Evolutionary conservation across 371 early-diverging fungal genomes (phyloP), one percentile per base, ranked within the genome.

Genomic region (Circinella minor): DNA sequence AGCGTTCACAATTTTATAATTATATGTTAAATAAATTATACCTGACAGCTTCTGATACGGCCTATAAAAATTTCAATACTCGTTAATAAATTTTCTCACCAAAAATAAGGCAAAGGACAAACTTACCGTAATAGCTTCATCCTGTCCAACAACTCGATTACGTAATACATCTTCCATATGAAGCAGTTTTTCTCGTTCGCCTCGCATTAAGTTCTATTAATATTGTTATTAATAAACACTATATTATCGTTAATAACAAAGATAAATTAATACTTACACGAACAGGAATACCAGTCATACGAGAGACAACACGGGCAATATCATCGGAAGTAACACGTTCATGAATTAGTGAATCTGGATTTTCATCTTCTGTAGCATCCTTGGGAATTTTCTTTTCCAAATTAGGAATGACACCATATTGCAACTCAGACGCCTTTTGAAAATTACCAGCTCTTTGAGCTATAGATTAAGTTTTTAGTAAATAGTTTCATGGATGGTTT

Each of bases 211-310:
- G 66, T 88, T 89, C 82, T 83, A 17, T 51, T 38, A 13, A 34
- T 27, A 68, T 37, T 18, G 36, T 43, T 57, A 18, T 20, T 38
- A 34, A 27, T 27, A 1, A 0, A 27, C 27, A 27, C 0, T 27
- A 27, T 27, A 27, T 27, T 27, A 27, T 27, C 27, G 0, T 27
- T 27, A 27, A 27, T 27, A 27, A 27, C 27, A 27, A n/a, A 55
- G 18, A 4, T 14, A 14, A 55, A 9, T 57, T 18, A 43, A 14
- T 20, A 71, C 76, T 64, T 76, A 83, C 81, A 66, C 88, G 87
- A 3, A 96, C 94, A 14, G 96, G 96, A 65, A 98, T 96, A 46
- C 96, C 96, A 4, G 96, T 97, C 84, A 91, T 89, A 34, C 92
- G 86, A 4, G 93, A 87, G 7, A 98, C 92, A 4, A 96, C 92